A percentile compares a stretch with the other conserved stretches of the same genome.
Conservation (phyloP, 768 basidiomycete genomes). For the Collybia sp. region DNA sequence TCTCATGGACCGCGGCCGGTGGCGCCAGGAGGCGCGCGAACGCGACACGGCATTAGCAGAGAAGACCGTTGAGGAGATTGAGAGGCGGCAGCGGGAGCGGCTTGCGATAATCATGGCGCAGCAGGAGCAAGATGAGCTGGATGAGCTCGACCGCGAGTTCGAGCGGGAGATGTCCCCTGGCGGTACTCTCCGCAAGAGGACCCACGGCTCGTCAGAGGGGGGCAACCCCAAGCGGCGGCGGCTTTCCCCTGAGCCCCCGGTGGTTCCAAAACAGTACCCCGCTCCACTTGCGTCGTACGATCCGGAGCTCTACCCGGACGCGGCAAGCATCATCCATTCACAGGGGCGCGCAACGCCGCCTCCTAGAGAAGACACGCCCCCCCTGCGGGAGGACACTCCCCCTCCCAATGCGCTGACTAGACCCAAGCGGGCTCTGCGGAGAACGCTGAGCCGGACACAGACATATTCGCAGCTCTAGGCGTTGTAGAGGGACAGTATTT, state of each 20-base stretch:
- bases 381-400: slow-evolving; percentile 2
- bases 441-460: slow-evolving; percentile 25
- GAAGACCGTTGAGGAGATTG: slow-evolving; percentile 5
- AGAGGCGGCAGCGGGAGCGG: slow-evolving; percentile 8
- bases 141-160: slow-evolving; percentile 9
- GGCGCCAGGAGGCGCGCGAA: neutral
- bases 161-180: slow-evolving; percentile 8
- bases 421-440: slow-evolving; percentile 12
- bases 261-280: slow-evolving; percentile 28
- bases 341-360: slow-evolving; percentile 14
- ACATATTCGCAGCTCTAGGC: slow-evolving; percentile 24
- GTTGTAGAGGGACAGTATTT: too few relatives aligned
- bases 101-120: slow-evolving; percentile 7
- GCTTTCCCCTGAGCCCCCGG: neutral
- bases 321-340: slow-evolving; percentile 21
- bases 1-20: neutral
- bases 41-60: slow-evolving; percentile 10
- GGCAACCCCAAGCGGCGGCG: slow-evolving; percentile 6
- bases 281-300: slow-evolving; percentile 30
- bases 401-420: slow-evolving; percentile 13
- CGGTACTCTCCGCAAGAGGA: slow-evolving; percentile 5
- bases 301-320: slow-evolving; percentile 30
- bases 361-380: slow-evolving; percentile 15
- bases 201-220: neutral
- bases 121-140: slow-evolving; percentile 6